Evolutionary conservation across 2,329 filamentous ascomycete species (phyloP).

Genomic region (Xylariaceae sp.): DNA sequence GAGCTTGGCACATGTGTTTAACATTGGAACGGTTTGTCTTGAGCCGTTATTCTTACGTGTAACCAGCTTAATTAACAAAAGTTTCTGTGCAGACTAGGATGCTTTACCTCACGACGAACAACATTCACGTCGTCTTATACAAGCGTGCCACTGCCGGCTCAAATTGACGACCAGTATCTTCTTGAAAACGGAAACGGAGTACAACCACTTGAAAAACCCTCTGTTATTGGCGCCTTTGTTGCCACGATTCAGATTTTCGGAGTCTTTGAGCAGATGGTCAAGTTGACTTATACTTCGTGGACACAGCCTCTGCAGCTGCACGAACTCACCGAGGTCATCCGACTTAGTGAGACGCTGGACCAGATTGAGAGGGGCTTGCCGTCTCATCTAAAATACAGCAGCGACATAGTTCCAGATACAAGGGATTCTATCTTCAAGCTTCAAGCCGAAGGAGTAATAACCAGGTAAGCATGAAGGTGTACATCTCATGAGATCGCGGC

Average conservation of each 20-base stretch:
- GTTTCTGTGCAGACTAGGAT: not conserved
- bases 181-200: not conserved
- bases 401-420: not conserved
- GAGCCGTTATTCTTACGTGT: too few species aligned
- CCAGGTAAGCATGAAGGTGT: not conserved
- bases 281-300: not conserved
- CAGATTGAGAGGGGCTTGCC: not conserved
- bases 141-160: not conserved
- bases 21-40: conserved; percentile 1
- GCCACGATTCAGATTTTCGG: not conserved
- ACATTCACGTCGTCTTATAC: not conserved
- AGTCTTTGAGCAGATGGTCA: not conserved
- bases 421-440: not conserved
- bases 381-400: not conserved
- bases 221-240: not conserved
- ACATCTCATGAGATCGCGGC: not conserved
- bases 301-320: not conserved
- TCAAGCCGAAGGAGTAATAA: not conserved
- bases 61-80: too few species aligned
- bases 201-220: not conserved
- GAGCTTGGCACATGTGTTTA: not conserved
- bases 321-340: not conserved
- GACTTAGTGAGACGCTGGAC: not conserved
- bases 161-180: not conserved
- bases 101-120: not conserved